Conservation (phyloP, 2,329 filamentous ascomycete species). For the Dactylonectria macrodidyma region DNA sequence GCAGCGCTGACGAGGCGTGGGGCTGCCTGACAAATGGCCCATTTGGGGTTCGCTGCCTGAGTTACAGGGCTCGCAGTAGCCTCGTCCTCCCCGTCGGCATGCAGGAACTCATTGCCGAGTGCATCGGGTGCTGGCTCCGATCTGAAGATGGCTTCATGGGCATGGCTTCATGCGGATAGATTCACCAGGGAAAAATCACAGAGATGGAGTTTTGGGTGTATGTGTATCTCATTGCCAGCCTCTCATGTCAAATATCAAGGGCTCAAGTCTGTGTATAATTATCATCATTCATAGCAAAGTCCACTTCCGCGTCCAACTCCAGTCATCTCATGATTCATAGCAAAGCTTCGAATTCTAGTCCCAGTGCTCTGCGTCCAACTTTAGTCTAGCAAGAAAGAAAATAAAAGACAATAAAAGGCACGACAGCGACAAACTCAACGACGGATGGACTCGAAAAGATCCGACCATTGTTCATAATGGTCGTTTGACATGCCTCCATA, state of each 20-base stretch:
- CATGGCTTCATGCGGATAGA: no score
- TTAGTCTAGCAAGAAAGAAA: not conserved
- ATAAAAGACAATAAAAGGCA: not conserved
- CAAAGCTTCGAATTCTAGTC: not conserved
- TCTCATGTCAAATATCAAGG: not conserved
- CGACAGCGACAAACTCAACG: no score
- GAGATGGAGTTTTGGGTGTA: no score
- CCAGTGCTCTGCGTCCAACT: not conserved
- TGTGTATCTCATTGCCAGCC: not conserved
- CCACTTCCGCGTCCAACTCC: not conserved
- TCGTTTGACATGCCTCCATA: not conserved
- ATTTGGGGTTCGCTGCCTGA: constrained; percentile 39
- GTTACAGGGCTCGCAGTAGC: not conserved
- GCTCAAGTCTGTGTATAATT: not conserved
- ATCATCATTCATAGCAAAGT: not conserved
- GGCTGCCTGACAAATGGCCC: constrained; percentile 44
- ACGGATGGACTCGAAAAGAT: no score
- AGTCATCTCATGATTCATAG: no score
- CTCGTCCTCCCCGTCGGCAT: not conserved
- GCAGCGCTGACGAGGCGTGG: constrained; percentile 7
- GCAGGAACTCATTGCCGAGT: constrained; percentile 6
- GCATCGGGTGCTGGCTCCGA: constrained; percentile 6
- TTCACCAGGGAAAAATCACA: no score
- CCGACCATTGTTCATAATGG: no score
- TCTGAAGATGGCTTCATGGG: not conserved